Evolutionary conservation across 164 flowering plant genomes (phyloP), one percentile per base, ranked within the genome.

Genomic region (Hamamelis virginiana): DNA sequence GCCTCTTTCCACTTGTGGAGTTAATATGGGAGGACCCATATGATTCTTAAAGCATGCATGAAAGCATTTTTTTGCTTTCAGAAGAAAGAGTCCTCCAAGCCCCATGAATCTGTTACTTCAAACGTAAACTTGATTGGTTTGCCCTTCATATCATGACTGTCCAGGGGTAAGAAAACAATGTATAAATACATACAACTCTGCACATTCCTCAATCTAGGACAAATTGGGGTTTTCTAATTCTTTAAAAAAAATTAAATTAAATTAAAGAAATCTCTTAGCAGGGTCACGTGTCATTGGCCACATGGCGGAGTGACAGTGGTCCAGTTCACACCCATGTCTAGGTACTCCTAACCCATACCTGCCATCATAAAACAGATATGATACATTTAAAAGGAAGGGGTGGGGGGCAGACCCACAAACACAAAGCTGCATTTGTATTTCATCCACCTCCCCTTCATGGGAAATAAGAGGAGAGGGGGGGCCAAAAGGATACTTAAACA

Each of bases 271-370:
- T 18, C 26, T 4, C 9, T 4, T 25, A 16, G 26, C 1, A 13
- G 19, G 22, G 9, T 46, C 23, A 19, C 0, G 21, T 55, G 21
- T 21, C 21, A 22, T 64, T 44, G 5, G 63, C 44, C 68, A 71
- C 33, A 23, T 71, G 74, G 69, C 48, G 3, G 59, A 46, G 33
- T 45, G 43, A 53, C 59, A 58, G 66, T 41, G 68, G 68, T 65
- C 41, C 46, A 65, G 45, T n/a, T 50, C 72, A 59, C 16, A 23
- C 46, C 21, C 41, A 62, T 61, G 79, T 75, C 85, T 73, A 70
- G 74, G 47, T 77, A 44, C 80, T 28, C 65, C 41, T 71, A 77
- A 77, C 72, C 72, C 50, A 50, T 53, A 73, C 69, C 79, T 51
- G 71, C 69, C 68, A 66, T 65, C 46, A 56, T 38, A 33, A 18